These are phyloP conservation scores for Cucurbita pepo DNA, from an alignment of 306 rosid genomes.

Conservation along the genomic window DNA sequence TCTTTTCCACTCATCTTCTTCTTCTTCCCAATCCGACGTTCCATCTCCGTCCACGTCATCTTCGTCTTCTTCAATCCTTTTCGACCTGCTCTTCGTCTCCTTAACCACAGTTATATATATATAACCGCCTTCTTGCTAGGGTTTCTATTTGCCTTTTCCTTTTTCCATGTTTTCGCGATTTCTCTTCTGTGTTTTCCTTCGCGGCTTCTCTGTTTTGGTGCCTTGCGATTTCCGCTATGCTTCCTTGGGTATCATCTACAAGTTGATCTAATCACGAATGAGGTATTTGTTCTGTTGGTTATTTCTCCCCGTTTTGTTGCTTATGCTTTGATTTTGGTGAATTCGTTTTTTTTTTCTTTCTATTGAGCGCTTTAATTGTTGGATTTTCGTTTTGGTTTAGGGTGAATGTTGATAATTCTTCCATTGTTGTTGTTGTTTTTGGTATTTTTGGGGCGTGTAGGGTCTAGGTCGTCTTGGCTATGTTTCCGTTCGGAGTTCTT, in stretches of 20 bases:
- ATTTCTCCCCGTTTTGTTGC: too few relatives aligned
- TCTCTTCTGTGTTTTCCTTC: constrained; percentile 2
- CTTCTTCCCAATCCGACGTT: constrained; percentile 8
- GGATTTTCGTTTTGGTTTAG: not conserved
- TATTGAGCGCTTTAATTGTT: not conserved
- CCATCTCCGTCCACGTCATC: constrained; percentile 8
- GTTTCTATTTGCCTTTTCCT: constrained; percentile 16
- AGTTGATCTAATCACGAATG: constrained; percentile 2
- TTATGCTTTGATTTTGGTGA: not conserved
- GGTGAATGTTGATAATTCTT: not conserved
- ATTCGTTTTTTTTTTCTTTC: not conserved
- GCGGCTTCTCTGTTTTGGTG: not conserved
- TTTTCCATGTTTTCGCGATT: not conserved
- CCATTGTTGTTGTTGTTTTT: not conserved
- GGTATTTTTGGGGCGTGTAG: not conserved
- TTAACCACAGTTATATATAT: constrained; percentile 10
- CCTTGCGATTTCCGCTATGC: not conserved
- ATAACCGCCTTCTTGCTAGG: constrained; percentile 34
- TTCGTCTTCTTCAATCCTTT: constrained; percentile 8
- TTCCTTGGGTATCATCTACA: not conserved
- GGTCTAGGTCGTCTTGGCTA: constrained; percentile 3
- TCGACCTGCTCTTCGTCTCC: constrained; percentile 6
- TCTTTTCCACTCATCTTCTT: constrained; percentile 8
- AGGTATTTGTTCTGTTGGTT: constrained; percentile 19
- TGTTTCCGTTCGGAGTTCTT: constrained; percentile 14